Evolutionary conservation across 2,329 filamentous ascomycete species (phyloP).

Genomic region (Fusarium praegraminearum): DNA sequence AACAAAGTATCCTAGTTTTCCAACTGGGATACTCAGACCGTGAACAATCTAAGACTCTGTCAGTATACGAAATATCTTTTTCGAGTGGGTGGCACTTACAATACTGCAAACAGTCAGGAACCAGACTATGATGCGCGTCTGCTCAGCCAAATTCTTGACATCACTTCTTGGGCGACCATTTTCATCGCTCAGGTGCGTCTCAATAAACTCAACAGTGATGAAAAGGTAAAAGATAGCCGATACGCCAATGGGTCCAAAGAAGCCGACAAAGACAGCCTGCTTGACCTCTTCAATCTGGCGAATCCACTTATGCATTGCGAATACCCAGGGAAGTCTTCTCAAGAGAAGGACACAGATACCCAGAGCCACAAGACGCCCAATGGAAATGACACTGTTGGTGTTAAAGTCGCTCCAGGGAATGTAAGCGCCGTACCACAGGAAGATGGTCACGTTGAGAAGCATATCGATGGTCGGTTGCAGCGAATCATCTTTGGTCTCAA

Average conservation of each 20-base stretch:
- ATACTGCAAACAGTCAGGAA: constrained; percentile 87
- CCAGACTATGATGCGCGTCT: constrained; percentile 82
- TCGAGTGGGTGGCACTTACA: constrained; percentile 62
- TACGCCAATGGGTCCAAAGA: constrained; percentile 93
- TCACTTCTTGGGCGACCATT: constrained; percentile 57
- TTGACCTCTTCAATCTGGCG: constrained; percentile 80
- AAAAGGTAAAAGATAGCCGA: constrained; percentile 93
- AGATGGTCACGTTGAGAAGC: constrained; percentile 88
- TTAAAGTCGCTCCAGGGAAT: constrained; percentile 83
- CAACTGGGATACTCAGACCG: constrained; percentile 82
- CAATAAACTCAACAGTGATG: constrained; percentile 80
- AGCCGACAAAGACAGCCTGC: constrained; percentile 88
- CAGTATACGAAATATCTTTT: rapidly evolving
- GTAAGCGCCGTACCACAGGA: constrained; percentile 90
- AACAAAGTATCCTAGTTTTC: constrained; percentile 72
- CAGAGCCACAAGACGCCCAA: constrained; percentile 78
- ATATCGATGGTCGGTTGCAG: constrained; percentile 96
- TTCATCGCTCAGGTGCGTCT: constrained; percentile 61
- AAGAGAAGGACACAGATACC: constrained; percentile 82
- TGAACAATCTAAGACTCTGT: constrained; percentile 69
- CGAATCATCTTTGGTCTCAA: constrained; percentile 89
- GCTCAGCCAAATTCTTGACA: constrained; percentile 71
- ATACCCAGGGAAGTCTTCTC: constrained; percentile 81
- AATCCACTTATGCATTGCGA: constrained; percentile 79
- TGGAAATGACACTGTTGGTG: constrained; percentile 74